Percentiles rank a stretch among this genome's conserved stretches.
phyloP scores from a whole-genome alignment of 2,329 filamentous ascomycete species.

The Ilyonectria robusta region DNA sequence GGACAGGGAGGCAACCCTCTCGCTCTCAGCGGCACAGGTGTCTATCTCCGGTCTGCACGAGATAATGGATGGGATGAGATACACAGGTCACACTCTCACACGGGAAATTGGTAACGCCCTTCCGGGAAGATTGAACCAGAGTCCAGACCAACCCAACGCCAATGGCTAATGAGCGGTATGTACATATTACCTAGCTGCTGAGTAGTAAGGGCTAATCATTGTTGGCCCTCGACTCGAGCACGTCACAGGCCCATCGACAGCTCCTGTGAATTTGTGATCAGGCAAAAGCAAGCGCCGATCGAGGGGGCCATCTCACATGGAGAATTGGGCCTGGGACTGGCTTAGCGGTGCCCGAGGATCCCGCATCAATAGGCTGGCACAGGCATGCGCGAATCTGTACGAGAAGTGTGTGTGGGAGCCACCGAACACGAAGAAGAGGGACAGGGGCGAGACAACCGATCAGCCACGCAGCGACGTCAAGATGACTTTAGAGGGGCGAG shows the following conservation, averaged over 20 bases:
- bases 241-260: constrained; percentile 1
- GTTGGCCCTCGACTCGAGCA: background rate
- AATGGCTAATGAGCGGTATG: background rate
- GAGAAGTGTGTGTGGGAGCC: constrained; percentile 50
- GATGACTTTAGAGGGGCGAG: constrained; percentile 17
- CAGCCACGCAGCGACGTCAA: constrained; percentile 28
- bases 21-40: constrained; percentile 1
- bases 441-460: constrained; percentile 32
- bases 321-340: constrained; percentile 9
- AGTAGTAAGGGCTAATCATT: background rate
- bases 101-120: background rate
- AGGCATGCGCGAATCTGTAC: constrained; percentile 11
- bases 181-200: background rate
- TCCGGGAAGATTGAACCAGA: background rate
- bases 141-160: background rate
- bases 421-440: constrained; percentile 51
- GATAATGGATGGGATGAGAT: background rate
- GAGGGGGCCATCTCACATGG: constrained; percentile 19
- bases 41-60: background rate
- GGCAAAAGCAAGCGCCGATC: constrained; percentile 7
- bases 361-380: constrained; percentile 14
- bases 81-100: background rate
- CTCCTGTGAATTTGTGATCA: constrained; percentile 3
- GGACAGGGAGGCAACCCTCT: constrained; percentile 6
- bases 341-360: constrained; percentile 9